Percentiles rank a stretch among this genome's conserved stretches.
phyloP scores from a whole-genome alignment of 306 rosid species.

The Citrullus colocynthis region DNA sequence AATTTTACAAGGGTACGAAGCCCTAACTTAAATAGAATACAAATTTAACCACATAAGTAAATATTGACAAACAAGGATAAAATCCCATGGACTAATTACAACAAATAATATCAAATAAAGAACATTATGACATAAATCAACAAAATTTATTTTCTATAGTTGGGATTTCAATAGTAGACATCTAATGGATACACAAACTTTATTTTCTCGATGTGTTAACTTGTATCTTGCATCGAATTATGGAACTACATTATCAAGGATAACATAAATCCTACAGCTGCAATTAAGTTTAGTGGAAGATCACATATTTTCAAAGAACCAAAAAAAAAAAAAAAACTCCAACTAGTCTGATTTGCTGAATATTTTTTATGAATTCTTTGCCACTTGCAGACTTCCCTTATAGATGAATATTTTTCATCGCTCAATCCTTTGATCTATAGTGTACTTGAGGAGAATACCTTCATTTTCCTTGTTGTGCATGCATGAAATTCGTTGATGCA shows the following conservation, averaged over 20 bases:
- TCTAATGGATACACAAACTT: background rate
- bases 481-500: background rate
- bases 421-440: background rate
- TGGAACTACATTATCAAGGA: background rate
- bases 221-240: background rate
- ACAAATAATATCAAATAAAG: no score
- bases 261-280: background rate
- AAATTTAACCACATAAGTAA: no score
- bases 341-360: no score
- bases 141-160: no score
- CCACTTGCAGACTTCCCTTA: background rate
- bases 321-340: background rate
- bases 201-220: background rate
- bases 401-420: background rate
- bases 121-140: no score
- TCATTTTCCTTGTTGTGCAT: background rate
- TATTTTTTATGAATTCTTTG: background rate
- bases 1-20: no score
- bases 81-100: no score
- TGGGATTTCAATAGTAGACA: background rate
- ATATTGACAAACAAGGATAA: no score
- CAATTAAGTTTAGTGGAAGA: background rate
- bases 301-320: background rate
- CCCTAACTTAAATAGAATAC: no score
- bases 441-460: background rate